These are phyloP conservation scores for Erodium trifolium DNA, from an alignment of 441 rosid genomes.

Conservation along the genomic window DNA sequence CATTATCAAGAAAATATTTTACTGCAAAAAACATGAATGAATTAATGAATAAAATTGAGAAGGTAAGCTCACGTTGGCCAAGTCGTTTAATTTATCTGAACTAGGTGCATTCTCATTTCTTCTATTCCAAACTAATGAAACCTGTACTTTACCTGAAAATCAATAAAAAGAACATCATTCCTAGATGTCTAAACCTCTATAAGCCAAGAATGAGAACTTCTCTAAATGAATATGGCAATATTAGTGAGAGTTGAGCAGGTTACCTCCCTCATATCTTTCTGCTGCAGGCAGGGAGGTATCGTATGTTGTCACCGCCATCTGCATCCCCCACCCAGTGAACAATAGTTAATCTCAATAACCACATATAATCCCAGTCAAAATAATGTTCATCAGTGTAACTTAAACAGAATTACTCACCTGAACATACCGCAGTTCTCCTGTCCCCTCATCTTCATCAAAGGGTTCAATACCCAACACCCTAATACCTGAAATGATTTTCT, in stretches of 20 bases:
- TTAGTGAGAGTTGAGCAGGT: slow-evolving; percentile 11
- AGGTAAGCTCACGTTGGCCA: slow-evolving; percentile 54
- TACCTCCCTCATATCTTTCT: slow-evolving; percentile 78
- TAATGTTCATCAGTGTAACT: not conserved
- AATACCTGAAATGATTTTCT: slow-evolving; percentile 38
- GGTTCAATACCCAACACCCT: slow-evolving; percentile 54
- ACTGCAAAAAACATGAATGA: not conserved
- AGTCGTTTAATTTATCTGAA: slow-evolving; percentile 55
- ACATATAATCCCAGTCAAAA: not conserved
- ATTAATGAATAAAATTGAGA: not conserved
- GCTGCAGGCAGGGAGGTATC: slow-evolving; percentile 68
- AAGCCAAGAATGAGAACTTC: slow-evolving; percentile 9
- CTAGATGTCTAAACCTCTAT: slow-evolving; percentile 10
- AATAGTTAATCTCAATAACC: not conserved
- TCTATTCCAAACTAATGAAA: slow-evolving; percentile 86
- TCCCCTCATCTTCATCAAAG: slow-evolving; percentile 70
- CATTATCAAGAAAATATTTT: not conserved
- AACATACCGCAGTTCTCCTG: slow-evolving; percentile 80
- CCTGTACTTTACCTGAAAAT: slow-evolving; percentile 68
- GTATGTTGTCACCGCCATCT: slow-evolving; percentile 93
- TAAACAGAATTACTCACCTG: slow-evolving; percentile 39
- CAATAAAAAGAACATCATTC: slow-evolving; percentile 12
- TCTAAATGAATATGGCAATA: not conserved
- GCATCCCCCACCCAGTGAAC: slow-evolving; percentile 11
- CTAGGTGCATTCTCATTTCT: slow-evolving; percentile 69